These are phyloP conservation scores for Oryza coarctata DNA, from an alignment of 176 grass and related monocot species.

Conservation along the genomic window DNA sequence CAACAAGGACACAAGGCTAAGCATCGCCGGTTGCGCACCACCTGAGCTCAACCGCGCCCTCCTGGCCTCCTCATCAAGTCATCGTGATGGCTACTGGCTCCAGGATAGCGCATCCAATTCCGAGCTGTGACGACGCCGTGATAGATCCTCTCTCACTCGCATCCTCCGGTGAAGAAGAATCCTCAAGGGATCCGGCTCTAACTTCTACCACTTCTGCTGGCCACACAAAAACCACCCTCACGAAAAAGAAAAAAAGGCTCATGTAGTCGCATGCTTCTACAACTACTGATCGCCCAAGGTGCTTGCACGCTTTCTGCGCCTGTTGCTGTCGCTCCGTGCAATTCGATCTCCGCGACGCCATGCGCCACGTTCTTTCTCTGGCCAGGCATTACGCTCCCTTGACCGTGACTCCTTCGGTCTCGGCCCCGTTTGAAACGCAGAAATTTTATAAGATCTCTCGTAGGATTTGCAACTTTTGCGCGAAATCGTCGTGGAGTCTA, in stretches of 20 bases:
- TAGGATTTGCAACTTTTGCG: background rate
- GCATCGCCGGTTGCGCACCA: background rate
- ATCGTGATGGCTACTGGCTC: background rate
- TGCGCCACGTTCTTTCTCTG: constrained; percentile 6
- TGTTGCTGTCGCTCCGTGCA: constrained; percentile 14
- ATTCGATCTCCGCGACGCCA: constrained; percentile 28
- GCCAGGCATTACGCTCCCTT: background rate
- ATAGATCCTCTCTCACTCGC: background rate
- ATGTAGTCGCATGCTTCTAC: background rate
- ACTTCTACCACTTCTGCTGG: constrained; percentile 6
- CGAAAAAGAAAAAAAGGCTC: background rate
- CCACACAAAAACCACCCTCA: constrained; percentile 4
- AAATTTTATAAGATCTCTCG: background rate
- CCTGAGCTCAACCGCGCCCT: background rate
- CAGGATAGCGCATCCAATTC: constrained; percentile 36
- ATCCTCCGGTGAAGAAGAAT: constrained; percentile 4
- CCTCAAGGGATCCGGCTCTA: constrained; percentile 27
- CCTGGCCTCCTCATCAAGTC: background rate
- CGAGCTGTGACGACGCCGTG: constrained; percentile 17
- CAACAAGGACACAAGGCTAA: background rate
- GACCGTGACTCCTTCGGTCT: background rate
- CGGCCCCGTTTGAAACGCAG: background rate
- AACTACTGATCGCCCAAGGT: background rate
- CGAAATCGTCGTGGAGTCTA: background rate
- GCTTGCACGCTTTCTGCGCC: constrained; percentile 20